phyloP scores from a whole-genome alignment of 495 filamentous ascomycete genomes.

The Penicillium paradoxum region DNA sequence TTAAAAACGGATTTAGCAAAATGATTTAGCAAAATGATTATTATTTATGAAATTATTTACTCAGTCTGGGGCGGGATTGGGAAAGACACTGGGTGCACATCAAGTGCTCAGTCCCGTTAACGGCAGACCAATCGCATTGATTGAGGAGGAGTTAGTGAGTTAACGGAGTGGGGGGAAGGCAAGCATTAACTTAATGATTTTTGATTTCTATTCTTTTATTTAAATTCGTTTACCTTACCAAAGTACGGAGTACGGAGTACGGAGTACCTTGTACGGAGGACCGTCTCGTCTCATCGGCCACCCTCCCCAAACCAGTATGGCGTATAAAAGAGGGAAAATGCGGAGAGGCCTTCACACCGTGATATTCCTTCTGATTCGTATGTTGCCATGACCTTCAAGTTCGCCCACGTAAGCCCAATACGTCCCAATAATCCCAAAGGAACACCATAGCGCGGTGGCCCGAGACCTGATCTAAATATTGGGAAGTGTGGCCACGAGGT shows the following conservation, averaged over 20 bases:
- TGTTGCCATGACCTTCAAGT: neutral
- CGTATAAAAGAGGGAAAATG: neutral
- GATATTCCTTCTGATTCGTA: neutral
- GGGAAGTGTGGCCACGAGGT: slow-evolving; percentile 24
- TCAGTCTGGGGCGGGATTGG: slow-evolving; percentile 26
- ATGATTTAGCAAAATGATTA: neutral
- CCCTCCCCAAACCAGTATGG: neutral
- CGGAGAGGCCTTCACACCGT: neutral
- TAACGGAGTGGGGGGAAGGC: neutral
- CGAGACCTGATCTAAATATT: slow-evolving; percentile 9
- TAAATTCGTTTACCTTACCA: neutral
- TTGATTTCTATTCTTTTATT: neutral
- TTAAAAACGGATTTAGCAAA: neutral
- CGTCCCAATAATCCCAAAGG: neutral
- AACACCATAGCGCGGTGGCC: neutral
- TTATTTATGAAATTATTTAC: neutral
- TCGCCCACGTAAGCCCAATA: neutral
- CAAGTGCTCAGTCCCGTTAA: slow-evolving; percentile 11
- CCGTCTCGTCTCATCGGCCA: neutral
- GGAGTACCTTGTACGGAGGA: neutral
- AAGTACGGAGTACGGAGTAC: neutral
- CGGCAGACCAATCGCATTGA: neutral
- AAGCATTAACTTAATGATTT: neutral
- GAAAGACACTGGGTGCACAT: slow-evolving; percentile 9
- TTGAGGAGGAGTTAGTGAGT: neutral